These are phyloP conservation scores for Pseudocercospora vitis DNA, from an alignment of 2,329 filamentous ascomycete genomes.

Conservation along the genomic window DNA sequence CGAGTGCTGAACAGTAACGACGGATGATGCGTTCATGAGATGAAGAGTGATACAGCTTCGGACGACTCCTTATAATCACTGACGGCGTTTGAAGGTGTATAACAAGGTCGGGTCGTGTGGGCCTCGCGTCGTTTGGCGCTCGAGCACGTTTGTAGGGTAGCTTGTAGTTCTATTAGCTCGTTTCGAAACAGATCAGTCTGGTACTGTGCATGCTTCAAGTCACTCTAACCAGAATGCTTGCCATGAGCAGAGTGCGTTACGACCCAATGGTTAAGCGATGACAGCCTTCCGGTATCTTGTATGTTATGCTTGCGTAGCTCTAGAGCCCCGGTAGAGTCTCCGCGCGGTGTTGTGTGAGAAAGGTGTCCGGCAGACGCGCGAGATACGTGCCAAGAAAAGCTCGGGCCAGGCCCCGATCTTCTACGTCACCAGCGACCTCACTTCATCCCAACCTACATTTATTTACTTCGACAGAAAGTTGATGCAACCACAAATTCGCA, in stretches of 20 bases:
- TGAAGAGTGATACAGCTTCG: not conserved
- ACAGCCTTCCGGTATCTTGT: too few relatives aligned
- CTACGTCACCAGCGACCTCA: constrained; percentile 1
- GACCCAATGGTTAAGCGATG: too few relatives aligned
- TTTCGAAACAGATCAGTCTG: not conserved
- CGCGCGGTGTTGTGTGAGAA: not conserved
- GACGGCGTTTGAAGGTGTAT: not conserved
- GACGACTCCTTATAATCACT: not conserved
- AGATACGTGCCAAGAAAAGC: not conserved
- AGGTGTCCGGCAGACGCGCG: not conserved
- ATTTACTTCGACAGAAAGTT: not conserved
- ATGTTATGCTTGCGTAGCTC: too few relatives aligned
- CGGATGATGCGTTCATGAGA: not conserved
- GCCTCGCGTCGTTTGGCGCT: not conserved
- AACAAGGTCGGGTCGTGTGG: not conserved
- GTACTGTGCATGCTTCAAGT: too few relatives aligned
- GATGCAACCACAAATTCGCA: constrained; percentile 11
- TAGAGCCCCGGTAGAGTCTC: not conserved
- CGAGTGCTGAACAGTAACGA: not conserved
- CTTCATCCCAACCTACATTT: not conserved
- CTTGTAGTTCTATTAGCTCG: not conserved
- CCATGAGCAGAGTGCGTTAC: too few relatives aligned
- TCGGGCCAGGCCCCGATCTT: not conserved
- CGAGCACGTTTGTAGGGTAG: not conserved
- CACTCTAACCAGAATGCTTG: too few relatives aligned